Conservation (phyloP, 2,329 filamentous ascomycete species). For the Rhynchosporium agropyri region DNA sequence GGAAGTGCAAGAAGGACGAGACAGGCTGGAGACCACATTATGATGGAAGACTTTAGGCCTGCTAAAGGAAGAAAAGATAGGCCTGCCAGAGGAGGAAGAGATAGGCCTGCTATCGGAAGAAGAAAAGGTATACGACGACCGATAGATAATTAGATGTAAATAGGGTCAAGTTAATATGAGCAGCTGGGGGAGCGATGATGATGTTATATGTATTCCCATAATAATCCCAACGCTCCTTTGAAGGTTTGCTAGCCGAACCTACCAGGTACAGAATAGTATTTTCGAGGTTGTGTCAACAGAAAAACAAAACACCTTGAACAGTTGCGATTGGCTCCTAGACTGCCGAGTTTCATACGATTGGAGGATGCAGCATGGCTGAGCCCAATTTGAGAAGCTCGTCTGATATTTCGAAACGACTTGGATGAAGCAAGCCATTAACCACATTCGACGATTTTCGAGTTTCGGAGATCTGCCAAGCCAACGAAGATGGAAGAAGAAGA, state of each 20-base stretch:
- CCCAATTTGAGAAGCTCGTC: conserved; percentile 10
- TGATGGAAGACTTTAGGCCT: background rate
- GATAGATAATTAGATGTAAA: too few relatives aligned
- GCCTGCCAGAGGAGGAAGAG: too few relatives aligned
- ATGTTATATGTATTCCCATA: conserved; percentile 6
- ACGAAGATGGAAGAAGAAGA: background rate
- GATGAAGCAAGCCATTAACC: background rate
- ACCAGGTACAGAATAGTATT: background rate
- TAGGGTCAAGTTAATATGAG: too few relatives aligned
- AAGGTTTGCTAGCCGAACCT: too few relatives aligned
- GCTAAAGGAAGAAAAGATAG: background rate
- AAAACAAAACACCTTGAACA: conserved; percentile 1
- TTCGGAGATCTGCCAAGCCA: background rate
- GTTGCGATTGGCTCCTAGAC: conserved; percentile 5
- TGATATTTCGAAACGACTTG: conserved; percentile 19
- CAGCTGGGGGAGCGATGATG: background rate
- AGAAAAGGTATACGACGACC: too few relatives aligned
- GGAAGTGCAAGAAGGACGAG: conserved; percentile 13
- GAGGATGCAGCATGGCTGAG: background rate
- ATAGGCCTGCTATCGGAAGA: too few relatives aligned
- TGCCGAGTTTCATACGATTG: background rate
- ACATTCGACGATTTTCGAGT: background rate
- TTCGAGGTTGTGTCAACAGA: background rate
- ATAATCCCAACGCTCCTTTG: background rate
- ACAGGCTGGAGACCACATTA: background rate